Base-by-base conservation (phyloP, 1,284 basidiomycete species). In the Anthracocystis walkeri region DNA sequence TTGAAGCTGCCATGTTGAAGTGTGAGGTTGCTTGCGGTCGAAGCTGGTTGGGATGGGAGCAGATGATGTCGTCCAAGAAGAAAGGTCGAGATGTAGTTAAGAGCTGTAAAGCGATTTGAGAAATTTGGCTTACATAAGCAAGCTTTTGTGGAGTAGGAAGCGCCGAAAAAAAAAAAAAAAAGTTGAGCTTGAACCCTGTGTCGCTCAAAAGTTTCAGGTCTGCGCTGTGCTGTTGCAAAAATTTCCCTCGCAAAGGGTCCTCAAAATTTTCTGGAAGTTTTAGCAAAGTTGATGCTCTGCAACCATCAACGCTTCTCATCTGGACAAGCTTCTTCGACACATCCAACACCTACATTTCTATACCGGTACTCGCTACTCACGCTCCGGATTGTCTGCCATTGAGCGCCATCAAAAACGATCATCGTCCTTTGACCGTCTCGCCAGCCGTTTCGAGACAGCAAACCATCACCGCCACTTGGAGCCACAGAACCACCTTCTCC, bases 121-220 rank as follows among this genome's bases (percentile, higher is more conserved):
- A 64, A 69, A 63, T 54, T 46, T 58, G 20, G 69, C 58, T 74
- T 65, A 69, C 55, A 56, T 65, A 66, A 65, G 61, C 65, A 46
- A 4, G 3, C 0, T 29, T n/a, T 42, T 56, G 60, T 65, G 63
- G 58, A 64, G 53, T 40, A 63, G 66, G 49, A 21, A 45, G 27
- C 35, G 12, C 35, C 31, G 14, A 20, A 12, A 29, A 40, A 42
- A 38, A 57, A 38, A 44, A 59, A 59, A 57, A 46, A 40, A 40
- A 21, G 8, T 25, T 45, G 27, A 46, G 46, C 53, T 42, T 46
- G 25, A 12, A 41, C 54, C 31, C 21, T 48, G 6, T 21, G 6
- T 21, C 46, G 11, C 18, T 29, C 18, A 3, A 20, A 55, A 27
- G 25, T 23, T 33, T 48, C 29, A n/a, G 18, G 21, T 20, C 11